Evolutionary conservation across 2,329 filamentous ascomycete species (phyloP).

Genomic region (Colletotrichum aenigma): DNA sequence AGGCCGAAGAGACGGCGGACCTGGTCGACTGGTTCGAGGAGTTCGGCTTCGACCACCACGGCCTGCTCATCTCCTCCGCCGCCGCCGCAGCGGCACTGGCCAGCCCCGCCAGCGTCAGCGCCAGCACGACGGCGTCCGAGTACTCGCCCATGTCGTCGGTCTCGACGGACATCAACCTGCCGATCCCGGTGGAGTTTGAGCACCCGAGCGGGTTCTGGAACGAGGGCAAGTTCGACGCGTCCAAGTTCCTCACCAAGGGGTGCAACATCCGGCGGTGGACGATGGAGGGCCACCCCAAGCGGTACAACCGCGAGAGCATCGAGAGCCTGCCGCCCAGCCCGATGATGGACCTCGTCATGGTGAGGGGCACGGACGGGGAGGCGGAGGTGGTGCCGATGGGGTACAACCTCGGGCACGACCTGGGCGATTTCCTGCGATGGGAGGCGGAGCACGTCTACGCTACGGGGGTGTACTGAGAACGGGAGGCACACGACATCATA

Average conservation of each 20-base stretch:
- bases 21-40: conserved; percentile 56
- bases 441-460: conserved; percentile 55
- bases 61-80: conserved; percentile 36
- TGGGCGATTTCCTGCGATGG: conserved; percentile 64
- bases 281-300: conserved; percentile 36
- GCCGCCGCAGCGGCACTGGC: neutral
- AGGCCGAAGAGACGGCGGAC: conserved; percentile 53
- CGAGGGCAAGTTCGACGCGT: conserved; percentile 31
- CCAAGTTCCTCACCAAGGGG: conserved; percentile 33
- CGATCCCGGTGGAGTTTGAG: conserved; percentile 41
- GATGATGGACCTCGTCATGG: conserved; percentile 49
- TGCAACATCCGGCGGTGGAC: conserved; percentile 38
- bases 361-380: conserved; percentile 34
- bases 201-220: conserved; percentile 37
- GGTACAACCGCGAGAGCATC: conserved; percentile 29
- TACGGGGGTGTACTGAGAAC: conserved; percentile 24
- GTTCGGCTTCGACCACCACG: conserved; percentile 50
- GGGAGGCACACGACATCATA: neutral
- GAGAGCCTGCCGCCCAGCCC: conserved; percentile 52
- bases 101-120: neutral
- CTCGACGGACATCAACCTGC: conserved; percentile 34
- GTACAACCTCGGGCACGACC: conserved; percentile 63
- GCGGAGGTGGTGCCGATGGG: conserved; percentile 59
- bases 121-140: neutral
- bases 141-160: conserved; percentile 3